Evolutionary conservation across 1,284 basidiomycete genomes (phyloP), one percentile per base, ranked within the genome.

Genomic region (Heterobasidion irregulare): DNA sequence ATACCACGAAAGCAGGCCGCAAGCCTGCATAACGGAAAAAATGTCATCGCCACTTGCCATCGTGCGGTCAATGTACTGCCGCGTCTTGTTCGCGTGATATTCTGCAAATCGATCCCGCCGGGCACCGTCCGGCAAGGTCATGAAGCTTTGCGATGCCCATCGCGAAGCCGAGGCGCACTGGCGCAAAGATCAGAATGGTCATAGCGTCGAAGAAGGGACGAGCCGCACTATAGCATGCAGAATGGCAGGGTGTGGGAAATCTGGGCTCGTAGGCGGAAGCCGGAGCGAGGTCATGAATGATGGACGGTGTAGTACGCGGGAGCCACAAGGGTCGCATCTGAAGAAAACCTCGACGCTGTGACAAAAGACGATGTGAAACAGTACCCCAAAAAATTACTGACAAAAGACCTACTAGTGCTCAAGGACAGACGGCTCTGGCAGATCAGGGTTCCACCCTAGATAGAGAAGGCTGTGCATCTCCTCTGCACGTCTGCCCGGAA

Each of bases 41-140:
- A 92, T 90, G 63, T 91, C 85, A 66, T 84, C 80, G 35, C 90
- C 91, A 48, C 78, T 86, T n/a, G 83, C 83, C 84, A 92, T 88
- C 13, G 89, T 92, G 61, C 79, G 81, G 68, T 92, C 90, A 56
- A 92, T 91, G 64, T 89, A 89, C 49, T 83, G 78, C 15, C 89
- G 78, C n/a, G 87, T 88, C 69, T 89, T 89, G 63, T 80, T 80
- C 33, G 89, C 88, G 67, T 92, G 91, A 62, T 84, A 89, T 65
- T 93, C 90, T 18, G 89, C 86, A 64, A 92, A 92, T 58, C 82
- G 79, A 65, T 91, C 89, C 32, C 83, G 79, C 53, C 84, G 79
- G 26, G 80, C 82, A 46, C 88, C 88, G 65, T 90, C 87, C 6
- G 84, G 80, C 53, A 83, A 68, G 2, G 79, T 80, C 18, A 82